Evolutionary conservation across 75 land plant species (phyloP).

Genomic region (Larix kaempferi): DNA sequence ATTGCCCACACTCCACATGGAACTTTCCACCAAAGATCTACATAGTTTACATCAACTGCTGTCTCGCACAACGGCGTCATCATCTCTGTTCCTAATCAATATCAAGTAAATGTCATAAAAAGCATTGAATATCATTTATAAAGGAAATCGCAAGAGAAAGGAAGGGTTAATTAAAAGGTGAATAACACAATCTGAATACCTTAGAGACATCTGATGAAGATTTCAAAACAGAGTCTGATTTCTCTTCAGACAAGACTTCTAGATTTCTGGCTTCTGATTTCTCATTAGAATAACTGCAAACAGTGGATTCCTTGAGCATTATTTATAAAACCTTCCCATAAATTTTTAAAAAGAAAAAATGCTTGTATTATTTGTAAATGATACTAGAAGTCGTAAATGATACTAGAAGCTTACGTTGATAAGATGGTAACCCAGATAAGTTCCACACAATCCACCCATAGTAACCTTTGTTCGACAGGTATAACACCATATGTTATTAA

Average conservation of each 20-base stretch:
- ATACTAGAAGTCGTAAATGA: background rate
- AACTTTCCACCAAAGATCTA: background rate
- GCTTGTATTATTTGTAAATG: background rate
- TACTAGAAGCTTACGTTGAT: constrained; percentile 62
- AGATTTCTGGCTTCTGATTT: constrained; percentile 55
- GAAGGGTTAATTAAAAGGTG: background rate
- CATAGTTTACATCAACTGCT: background rate
- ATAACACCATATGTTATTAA: constrained; percentile 82
- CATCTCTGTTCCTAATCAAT: background rate
- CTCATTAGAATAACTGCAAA: constrained; percentile 53
- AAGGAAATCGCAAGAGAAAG: background rate
- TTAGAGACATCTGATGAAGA: constrained; percentile 4
- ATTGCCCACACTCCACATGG: background rate
- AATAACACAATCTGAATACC: background rate
- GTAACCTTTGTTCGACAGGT: constrained; percentile 91
- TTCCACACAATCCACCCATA: constrained; percentile 98
- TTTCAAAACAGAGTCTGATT: background rate
- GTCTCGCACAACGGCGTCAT: background rate
- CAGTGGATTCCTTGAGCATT: background rate
- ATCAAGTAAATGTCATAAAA: background rate
- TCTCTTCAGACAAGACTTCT: constrained; percentile 17
- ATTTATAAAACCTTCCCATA: background rate
- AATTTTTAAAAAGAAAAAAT: background rate
- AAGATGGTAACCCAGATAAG: constrained; percentile 96
- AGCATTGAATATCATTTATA: background rate